phyloP scores from a whole-genome alignment of 2,329 filamentous ascomycete species.

The Colletotrichum tropicale region DNA sequence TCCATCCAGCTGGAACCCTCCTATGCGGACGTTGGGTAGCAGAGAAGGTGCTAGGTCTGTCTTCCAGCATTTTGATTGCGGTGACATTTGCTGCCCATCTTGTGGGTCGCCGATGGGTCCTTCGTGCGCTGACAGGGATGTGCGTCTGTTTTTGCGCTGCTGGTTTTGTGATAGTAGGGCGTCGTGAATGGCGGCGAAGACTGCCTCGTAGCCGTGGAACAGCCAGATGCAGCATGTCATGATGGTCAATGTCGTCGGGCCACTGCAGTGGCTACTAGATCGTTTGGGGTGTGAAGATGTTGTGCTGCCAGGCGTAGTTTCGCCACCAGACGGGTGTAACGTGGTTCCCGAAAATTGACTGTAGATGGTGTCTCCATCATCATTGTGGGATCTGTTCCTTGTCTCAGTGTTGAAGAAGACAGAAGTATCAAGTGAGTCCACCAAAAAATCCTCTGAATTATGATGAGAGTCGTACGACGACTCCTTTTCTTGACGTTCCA shows the following conservation, averaged over 20 bases:
- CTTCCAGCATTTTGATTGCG: background rate
- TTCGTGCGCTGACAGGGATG: background rate
- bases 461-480: background rate
- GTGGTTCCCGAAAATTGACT: background rate
- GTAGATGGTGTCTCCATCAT: background rate
- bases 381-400: fast-evolving
- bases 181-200: background rate
- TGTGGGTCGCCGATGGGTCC: fast-evolving
- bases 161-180: background rate
- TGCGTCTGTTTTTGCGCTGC: background rate
- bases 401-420: background rate
- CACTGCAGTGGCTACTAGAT: background rate
- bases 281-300: background rate
- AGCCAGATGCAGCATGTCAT: background rate
- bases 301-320: background rate
- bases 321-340: background rate
- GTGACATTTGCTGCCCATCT: fast-evolving
- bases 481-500: background rate
- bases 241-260: background rate
- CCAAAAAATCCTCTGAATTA: background rate
- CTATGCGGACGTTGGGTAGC: background rate
- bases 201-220: background rate
- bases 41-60: fast-evolving
- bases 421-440: background rate
- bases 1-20: background rate